Conservation (phyloP, 495 filamentous ascomycete genomes). For the Lasiosphaeris hirsuta region DNA sequence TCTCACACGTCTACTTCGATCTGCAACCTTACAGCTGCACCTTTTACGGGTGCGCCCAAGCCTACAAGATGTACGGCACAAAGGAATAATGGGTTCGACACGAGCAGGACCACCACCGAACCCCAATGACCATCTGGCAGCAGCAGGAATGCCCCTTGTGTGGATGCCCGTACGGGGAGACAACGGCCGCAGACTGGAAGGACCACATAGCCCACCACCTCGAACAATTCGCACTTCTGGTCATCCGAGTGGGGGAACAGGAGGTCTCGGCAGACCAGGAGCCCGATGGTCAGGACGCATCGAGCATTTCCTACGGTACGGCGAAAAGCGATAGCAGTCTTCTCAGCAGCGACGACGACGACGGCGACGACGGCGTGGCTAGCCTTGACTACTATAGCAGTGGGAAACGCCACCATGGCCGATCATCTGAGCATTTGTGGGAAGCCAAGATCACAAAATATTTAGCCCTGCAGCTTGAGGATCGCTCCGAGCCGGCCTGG, state of each 20-base stretch:
- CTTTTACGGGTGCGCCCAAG: conserved; percentile 14
- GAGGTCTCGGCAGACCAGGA: too few relatives aligned
- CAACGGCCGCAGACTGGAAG: background rate
- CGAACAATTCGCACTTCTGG: background rate
- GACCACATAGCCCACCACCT: conserved; percentile 7
- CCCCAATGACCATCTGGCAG: too few relatives aligned
- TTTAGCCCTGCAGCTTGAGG: background rate
- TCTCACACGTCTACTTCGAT: conserved; percentile 27
- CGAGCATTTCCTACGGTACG: too few relatives aligned
- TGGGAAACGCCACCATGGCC: background rate
- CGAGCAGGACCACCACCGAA: conserved; percentile 19
- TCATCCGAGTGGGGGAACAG: background rate
- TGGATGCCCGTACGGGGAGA: background rate
- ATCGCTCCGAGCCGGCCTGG: background rate
- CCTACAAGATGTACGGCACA: conserved; percentile 11
- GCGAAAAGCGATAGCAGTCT: too few relatives aligned
- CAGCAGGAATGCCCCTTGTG: background rate
- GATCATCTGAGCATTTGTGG: background rate
- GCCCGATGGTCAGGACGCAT: too few relatives aligned
- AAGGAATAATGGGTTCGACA: conserved; percentile 23
- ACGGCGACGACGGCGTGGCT: background rate
- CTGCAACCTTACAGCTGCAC: conserved; percentile 26
- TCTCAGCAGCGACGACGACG: background rate
- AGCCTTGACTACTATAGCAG: too few relatives aligned
- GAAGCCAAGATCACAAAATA: background rate